Percentiles rank a stretch among this genome's conserved stretches.
Evolutionary conservation across 345 rosid genomes (phyloP).

Genomic region (Acer negundo): DNA sequence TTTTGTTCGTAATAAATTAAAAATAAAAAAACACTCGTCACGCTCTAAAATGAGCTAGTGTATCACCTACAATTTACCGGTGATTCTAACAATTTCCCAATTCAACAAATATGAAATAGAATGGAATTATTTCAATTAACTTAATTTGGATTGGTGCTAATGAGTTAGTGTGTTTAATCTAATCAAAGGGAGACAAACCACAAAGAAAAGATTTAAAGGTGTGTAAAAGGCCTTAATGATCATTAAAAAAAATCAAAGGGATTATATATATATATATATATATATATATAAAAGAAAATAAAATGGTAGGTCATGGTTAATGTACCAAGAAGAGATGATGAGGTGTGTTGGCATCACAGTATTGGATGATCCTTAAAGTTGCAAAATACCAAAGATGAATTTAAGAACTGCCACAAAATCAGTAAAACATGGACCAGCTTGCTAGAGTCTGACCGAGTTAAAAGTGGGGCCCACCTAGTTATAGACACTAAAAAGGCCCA

Average conservation of each 20-base stretch:
- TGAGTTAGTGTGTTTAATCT: too few relatives aligned
- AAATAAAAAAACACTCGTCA: too few relatives aligned
- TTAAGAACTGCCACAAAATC: constrained; percentile 25
- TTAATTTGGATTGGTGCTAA: neutral
- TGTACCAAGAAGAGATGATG: neutral
- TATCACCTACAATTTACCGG: too few relatives aligned
- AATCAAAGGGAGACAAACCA: neutral
- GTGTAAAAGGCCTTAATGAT: constrained; percentile 9
- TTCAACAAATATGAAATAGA: too few relatives aligned
- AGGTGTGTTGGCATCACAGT: constrained; percentile 10
- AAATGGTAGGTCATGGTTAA: neutral
- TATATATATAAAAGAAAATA: neutral
- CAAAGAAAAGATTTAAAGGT: neutral
- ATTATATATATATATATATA: neutral
- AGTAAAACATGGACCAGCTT: constrained; percentile 25
- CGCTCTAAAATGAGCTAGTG: too few relatives aligned
- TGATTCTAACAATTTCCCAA: too few relatives aligned
- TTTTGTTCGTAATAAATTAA: too few relatives aligned
- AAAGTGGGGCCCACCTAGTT: constrained; percentile 32
- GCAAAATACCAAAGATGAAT: constrained; percentile 16
- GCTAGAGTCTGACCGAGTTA: constrained; percentile 24
- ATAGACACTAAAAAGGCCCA: constrained; percentile 26
- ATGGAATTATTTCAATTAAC: neutral
- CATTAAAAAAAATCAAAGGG: neutral
- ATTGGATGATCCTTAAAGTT: constrained; percentile 5